Conservation (phyloP, 345 rosid genomes). For the Eucalyptus urophylla region DNA sequence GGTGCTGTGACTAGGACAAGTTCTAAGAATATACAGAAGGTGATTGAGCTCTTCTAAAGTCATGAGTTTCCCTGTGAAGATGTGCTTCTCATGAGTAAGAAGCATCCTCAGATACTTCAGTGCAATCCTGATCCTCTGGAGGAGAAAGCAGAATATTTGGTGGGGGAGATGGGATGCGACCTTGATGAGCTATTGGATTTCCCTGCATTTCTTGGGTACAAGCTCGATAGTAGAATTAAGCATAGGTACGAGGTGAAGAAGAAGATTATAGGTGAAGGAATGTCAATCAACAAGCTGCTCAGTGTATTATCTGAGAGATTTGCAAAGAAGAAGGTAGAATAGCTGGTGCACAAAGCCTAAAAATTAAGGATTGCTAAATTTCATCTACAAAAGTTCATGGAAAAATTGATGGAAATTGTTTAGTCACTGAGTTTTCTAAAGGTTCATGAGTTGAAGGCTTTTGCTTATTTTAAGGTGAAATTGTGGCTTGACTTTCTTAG, state of each 20-base stretch:
- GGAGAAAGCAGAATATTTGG: slow-evolving; percentile 34
- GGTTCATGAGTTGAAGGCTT: background rate
- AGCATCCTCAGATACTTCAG: too few relatives aligned
- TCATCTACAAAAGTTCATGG: background rate
- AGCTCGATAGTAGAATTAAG: slow-evolving; percentile 66
- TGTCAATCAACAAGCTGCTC: slow-evolving; percentile 55
- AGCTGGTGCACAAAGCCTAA: background rate
- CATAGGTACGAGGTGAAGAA: slow-evolving; percentile 53
- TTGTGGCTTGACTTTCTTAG: too few relatives aligned
- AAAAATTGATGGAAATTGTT: background rate
- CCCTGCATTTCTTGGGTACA: slow-evolving; percentile 80
- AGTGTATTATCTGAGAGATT: slow-evolving; percentile 44
- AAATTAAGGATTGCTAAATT: background rate
- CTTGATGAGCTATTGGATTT: slow-evolving; percentile 54
- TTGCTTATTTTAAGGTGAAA: background rate
- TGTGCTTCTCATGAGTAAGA: too few relatives aligned
- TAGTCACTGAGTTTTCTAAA: background rate
- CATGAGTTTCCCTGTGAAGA: too few relatives aligned
- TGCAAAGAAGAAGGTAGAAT: slow-evolving; percentile 3
- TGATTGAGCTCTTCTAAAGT: too few relatives aligned
- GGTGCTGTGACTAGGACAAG: too few relatives aligned
- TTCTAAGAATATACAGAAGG: too few relatives aligned
- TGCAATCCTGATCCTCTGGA: too few relatives aligned
- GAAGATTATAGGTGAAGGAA: slow-evolving; percentile 39
- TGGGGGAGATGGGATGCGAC: slow-evolving; percentile 63